These are phyloP conservation scores for Climacium dendroides DNA, from an alignment of 225 moss, liverwort and hornwort species.

Conservation along the genomic window DNA sequence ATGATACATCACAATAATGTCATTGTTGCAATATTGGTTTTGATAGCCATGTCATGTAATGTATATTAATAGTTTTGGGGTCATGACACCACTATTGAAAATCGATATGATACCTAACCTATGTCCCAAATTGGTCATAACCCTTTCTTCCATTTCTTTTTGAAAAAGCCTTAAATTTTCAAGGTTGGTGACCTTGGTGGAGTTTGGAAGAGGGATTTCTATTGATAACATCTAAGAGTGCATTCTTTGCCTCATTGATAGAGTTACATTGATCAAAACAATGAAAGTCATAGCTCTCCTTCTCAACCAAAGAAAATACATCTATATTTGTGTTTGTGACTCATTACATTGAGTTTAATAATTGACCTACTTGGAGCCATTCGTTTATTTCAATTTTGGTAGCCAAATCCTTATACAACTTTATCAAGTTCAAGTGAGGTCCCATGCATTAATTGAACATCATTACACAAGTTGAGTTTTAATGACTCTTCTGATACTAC, in stretches of 20 bases:
- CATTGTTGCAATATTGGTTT: too few relatives aligned
- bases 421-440: neutral
- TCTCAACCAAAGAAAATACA: neutral
- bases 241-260: neutral
- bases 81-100: neutral
- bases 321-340: neutral
- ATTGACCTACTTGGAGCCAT: too few relatives aligned
- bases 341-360: neutral
- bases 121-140: neutral
- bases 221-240: rapidly evolving
- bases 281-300: neutral
- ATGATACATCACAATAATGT: too few relatives aligned
- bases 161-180: neutral
- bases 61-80: rapidly evolving
- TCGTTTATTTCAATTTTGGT: too few relatives aligned
- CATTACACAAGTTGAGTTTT: neutral
- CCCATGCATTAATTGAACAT: neutral
- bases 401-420: neutral
- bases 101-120: rapidly evolving
- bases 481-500: neutral
- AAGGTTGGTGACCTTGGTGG: neutral
- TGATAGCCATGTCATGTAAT: too few relatives aligned
- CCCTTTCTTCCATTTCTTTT: neutral
- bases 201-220: neutral
- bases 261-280: neutral